Conservation (phyloP, 2,329 filamentous ascomycete genomes). For the Diaporthe aspalathi region DNA sequence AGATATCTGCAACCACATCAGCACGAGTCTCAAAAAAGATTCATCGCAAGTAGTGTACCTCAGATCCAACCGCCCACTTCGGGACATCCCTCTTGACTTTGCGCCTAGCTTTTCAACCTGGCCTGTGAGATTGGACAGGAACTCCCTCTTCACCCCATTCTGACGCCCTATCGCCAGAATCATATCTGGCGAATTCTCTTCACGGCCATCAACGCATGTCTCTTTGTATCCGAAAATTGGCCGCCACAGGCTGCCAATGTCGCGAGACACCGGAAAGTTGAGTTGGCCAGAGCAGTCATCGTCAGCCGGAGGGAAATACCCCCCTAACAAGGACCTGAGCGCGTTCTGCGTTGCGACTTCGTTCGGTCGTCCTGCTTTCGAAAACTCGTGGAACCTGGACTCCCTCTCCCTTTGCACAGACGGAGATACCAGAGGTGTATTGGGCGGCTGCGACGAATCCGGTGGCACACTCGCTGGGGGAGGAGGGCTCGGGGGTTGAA, state of each 20-base stretch:
- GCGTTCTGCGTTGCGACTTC: conserved; percentile 68
- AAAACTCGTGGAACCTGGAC: conserved; percentile 59
- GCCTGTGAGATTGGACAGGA: conserved; percentile 59
- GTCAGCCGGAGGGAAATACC: conserved; percentile 61
- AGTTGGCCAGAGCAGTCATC: conserved; percentile 59
- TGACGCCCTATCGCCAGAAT: conserved; percentile 71
- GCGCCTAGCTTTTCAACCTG: conserved; percentile 67
- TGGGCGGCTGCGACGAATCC: conserved; percentile 52
- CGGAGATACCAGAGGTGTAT: conserved; percentile 55
- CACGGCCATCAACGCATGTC: conserved; percentile 45
- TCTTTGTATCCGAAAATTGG: conserved; percentile 60
- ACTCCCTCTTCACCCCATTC: conserved; percentile 62
- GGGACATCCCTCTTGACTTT: conserved; percentile 60
- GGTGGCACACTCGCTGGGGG: conserved; percentile 39
- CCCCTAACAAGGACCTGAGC: conserved; percentile 63
- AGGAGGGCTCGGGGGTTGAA: conserved; percentile 44
- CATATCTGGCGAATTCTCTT: conserved; percentile 61
- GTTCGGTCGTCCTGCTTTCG: conserved; percentile 54
- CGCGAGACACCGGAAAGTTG: conserved; percentile 59
- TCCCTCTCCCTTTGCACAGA: conserved; percentile 37
- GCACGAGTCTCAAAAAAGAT: no score
- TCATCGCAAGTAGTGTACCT: conserved; percentile 54
- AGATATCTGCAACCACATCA: conserved; percentile 60
- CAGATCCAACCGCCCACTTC: conserved; percentile 69
- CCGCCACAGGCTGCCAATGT: conserved; percentile 64